Evolutionary conservation across 1,284 basidiomycete species (phyloP).

Genomic region (Microbotryum intermedium): DNA sequence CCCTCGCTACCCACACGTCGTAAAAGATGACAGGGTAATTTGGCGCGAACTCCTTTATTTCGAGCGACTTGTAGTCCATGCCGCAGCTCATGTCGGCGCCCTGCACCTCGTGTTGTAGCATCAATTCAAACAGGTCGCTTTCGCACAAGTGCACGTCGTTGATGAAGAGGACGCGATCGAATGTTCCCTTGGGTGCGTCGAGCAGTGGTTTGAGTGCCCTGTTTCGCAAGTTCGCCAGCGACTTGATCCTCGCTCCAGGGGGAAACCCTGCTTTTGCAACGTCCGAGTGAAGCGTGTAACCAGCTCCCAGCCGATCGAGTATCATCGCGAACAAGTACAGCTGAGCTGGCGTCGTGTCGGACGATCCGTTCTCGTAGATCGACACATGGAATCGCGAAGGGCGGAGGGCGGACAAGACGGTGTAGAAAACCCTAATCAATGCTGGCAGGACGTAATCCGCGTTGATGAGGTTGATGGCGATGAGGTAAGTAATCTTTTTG

Average conservation of each 20-base stretch:
- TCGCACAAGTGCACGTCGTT: conserved; percentile 44
- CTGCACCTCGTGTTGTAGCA: conserved; percentile 42
- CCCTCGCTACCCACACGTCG: conserved; percentile 43
- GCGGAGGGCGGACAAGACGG: conserved; percentile 25
- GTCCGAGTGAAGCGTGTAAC: conserved; percentile 21
- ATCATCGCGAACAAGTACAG: conserved; percentile 22
- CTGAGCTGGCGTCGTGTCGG: conserved; percentile 30
- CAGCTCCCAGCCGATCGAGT: conserved; percentile 25
- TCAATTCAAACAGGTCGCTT: conserved; percentile 41
- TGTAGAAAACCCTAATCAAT: conserved; percentile 28
- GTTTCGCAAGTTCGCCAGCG: conserved; percentile 43
- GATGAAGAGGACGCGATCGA: conserved; percentile 42
- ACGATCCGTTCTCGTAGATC: conserved; percentile 34
- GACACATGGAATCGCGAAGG: conserved; percentile 29
- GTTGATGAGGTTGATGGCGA: conserved; percentile 31
- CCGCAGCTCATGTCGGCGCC: conserved; percentile 44
- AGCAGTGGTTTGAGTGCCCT: conserved; percentile 40
- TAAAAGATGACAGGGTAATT: conserved; percentile 40
- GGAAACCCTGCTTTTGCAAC: background rate
- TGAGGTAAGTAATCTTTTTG: conserved; percentile 21
- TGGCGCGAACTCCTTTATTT: conserved; percentile 31
- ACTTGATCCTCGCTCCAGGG: conserved; percentile 35
- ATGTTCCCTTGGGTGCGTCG: conserved; percentile 33
- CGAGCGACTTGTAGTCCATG: conserved; percentile 38
- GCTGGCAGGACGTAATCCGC: conserved; percentile 28